Percentiles rank a stretch among this genome's conserved stretches.
phyloP scores from a whole-genome alignment of 2,329 filamentous ascomycete genomes.

The Escovopsis weberi region DNA sequence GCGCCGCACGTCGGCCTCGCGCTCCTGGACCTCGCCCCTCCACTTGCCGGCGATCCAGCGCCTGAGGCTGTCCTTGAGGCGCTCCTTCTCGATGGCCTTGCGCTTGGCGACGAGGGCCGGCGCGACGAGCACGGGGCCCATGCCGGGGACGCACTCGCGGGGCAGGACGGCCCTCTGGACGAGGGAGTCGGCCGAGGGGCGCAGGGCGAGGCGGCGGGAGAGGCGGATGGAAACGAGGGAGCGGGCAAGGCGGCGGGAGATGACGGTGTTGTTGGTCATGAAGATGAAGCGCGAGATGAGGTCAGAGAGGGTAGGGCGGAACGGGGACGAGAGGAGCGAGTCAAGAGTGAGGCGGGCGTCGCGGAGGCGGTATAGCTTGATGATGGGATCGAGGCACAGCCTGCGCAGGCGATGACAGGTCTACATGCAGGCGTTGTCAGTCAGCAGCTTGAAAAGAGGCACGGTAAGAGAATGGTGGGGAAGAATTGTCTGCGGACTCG shows the following conservation, averaged over 20 bases:
- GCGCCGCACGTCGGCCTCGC: slow-evolving; percentile 30
- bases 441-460: slow-evolving; percentile 2
- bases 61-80: slow-evolving; percentile 50
- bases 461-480: background rate
- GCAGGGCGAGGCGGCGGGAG: slow-evolving; percentile 42
- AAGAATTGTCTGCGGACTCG: background rate
- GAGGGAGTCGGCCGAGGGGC: slow-evolving; percentile 45
- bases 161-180: slow-evolving; percentile 52
- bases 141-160: slow-evolving; percentile 42
- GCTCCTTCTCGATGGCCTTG: slow-evolving; percentile 49
- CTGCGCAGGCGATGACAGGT: slow-evolving; percentile 46
- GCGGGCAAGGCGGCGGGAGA: slow-evolving; percentile 48
- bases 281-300: slow-evolving; percentile 52
- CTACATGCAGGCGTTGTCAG: slow-evolving; percentile 22
- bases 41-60: slow-evolving; percentile 49
- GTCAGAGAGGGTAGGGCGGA: slow-evolving; percentile 43
- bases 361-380: slow-evolving; percentile 48
- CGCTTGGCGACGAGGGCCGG: slow-evolving; percentile 48
- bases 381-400: slow-evolving; percentile 48
- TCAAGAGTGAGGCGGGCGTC: slow-evolving; percentile 39
- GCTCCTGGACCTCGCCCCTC: slow-evolving; percentile 35
- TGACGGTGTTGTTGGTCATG: slow-evolving; percentile 48
- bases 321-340: slow-evolving; percentile 39
- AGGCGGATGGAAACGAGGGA: slow-evolving; percentile 52
- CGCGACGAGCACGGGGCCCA: slow-evolving; percentile 29